Evolutionary conservation across 164 flowering plant genomes (phyloP).

Genomic region (Dillenia turbinata): DNA sequence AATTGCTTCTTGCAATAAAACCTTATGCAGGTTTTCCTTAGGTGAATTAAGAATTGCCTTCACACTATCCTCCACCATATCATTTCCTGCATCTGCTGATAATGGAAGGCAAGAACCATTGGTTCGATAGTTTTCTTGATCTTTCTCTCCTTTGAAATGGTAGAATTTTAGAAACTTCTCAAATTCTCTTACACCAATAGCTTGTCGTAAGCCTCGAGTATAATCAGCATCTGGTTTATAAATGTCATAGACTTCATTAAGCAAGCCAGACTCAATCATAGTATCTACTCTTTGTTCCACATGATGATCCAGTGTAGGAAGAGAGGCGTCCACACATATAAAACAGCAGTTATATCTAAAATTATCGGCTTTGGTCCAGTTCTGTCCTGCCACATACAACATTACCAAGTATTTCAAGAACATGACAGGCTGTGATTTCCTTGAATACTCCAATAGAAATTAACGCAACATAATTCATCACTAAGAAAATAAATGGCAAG

Average conservation of each 20-base stretch:
- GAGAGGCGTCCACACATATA: slow-evolving; percentile 82
- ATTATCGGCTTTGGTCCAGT: slow-evolving; percentile 75
- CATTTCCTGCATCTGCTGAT: slow-evolving; percentile 5
- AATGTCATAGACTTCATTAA: slow-evolving; percentile 72
- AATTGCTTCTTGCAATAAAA: slow-evolving; percentile 56
- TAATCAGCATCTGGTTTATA: slow-evolving; percentile 59
- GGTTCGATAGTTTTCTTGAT: slow-evolving; percentile 6
- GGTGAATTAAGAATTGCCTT: slow-evolving; percentile 26
- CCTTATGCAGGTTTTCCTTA: slow-evolving; percentile 21
- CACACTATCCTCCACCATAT: slow-evolving; percentile 24
- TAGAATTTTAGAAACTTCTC: slow-evolving; percentile 48
- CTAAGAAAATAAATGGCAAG: background rate
- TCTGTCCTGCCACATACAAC: slow-evolving; percentile 89
- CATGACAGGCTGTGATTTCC: too few relatives aligned
- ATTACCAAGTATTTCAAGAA: slow-evolving; percentile 11
- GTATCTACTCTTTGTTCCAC: slow-evolving; percentile 75
- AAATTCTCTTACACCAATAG: slow-evolving; percentile 94
- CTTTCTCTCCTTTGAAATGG: slow-evolving; percentile 12
- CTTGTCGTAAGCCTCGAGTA: slow-evolving; percentile 78
- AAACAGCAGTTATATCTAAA: slow-evolving; percentile 83
- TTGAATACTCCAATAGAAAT: too few relatives aligned
- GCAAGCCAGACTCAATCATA: slow-evolving; percentile 82
- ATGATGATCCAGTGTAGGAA: slow-evolving; percentile 60
- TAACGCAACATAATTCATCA: background rate
- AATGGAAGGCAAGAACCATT: background rate